Percentiles rank a stretch among this genome's conserved stretches.
phyloP scores from a whole-genome alignment of 129 eudicot species.

The Flaveria robusta region DNA sequence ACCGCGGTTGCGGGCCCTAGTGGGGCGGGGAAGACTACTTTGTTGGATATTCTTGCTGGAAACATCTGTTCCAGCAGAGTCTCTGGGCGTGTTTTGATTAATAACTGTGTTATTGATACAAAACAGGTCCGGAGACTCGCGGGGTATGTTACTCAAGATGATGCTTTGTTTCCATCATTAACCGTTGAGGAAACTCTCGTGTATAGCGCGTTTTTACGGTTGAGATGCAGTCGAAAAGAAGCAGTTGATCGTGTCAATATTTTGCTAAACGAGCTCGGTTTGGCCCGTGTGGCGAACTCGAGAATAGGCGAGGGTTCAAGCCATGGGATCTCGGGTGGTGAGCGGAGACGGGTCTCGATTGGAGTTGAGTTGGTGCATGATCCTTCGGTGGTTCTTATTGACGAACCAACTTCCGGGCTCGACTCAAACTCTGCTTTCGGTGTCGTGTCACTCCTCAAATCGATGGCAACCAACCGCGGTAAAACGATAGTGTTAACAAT shows the following conservation, averaged over 20 bases:
- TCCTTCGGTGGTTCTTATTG: slow-evolving; percentile 66
- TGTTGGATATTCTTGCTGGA: slow-evolving; percentile 72
- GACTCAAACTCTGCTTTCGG: slow-evolving; percentile 88
- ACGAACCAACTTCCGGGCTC: slow-evolving; percentile 92
- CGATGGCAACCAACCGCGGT: slow-evolving; percentile 53
- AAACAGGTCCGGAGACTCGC: slow-evolving; percentile 52
- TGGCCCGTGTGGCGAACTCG: slow-evolving; percentile 56
- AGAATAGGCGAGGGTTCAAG: slow-evolving; percentile 67
- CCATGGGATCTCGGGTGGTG: slow-evolving; percentile 89
- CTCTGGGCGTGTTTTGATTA: slow-evolving; percentile 70
- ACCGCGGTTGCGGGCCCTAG: slow-evolving; percentile 86
- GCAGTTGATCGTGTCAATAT: slow-evolving; percentile 48
- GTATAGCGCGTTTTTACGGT: slow-evolving; percentile 77
- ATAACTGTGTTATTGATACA: slow-evolving; percentile 46
- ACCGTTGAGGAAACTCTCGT: slow-evolving; percentile 87
- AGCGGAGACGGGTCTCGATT: slow-evolving; percentile 76
- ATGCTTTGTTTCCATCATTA: slow-evolving; percentile 72
- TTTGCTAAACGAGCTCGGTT: slow-evolving; percentile 71
- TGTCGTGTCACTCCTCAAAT: slow-evolving; percentile 58
- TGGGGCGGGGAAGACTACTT: slow-evolving; percentile 83
- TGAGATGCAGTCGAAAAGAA: slow-evolving; percentile 50
- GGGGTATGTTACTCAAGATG: slow-evolving; percentile 86
- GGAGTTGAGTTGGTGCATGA: slow-evolving; percentile 93
- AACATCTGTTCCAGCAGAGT: slow-evolving; percentile 46
- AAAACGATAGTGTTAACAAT: slow-evolving; percentile 79